phyloP scores from a whole-genome alignment of 495 filamentous ascomycete species.

The Aspergillus kassunensis region DNA sequence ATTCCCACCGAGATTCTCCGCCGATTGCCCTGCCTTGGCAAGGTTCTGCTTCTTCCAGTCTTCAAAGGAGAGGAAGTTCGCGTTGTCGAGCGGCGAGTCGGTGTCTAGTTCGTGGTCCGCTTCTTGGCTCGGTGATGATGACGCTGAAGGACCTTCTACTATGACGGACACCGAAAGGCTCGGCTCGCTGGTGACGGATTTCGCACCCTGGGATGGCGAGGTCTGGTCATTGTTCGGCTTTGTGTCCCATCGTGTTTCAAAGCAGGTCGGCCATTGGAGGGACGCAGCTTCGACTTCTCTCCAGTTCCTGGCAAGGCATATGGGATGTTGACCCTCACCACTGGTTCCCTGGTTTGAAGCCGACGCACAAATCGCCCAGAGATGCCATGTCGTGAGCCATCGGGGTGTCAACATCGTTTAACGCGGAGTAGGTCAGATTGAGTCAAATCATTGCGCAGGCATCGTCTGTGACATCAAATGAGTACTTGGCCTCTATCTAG shows the following conservation, averaged over 20 bases:
- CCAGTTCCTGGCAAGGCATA: constrained; percentile 15
- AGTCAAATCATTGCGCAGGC: constrained; percentile 5
- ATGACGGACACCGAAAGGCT: constrained; percentile 6
- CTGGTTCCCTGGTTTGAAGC: constrained; percentile 7
- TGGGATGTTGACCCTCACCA: constrained; percentile 7
- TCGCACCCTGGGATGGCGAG: background rate
- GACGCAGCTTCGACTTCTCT: constrained; percentile 14
- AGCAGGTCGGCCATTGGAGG: constrained; percentile 20
- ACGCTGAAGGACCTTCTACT: background rate
- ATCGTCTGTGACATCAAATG: background rate
- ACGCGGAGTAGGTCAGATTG: background rate
- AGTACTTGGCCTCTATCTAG: background rate
- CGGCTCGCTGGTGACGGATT: background rate
- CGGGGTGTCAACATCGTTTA: constrained; percentile 9
- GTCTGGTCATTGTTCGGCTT: background rate
- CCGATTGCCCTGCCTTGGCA: constrained; percentile 78
- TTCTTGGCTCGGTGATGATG: constrained; percentile 10
- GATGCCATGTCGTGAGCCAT: constrained; percentile 14
- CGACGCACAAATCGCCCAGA: constrained; percentile 9
- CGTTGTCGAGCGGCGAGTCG: constrained; percentile 72
- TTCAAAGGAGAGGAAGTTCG: constrained; percentile 92
- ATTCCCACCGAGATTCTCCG: constrained; percentile 59
- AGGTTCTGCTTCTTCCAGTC: constrained; percentile 97
- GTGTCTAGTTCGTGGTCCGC: constrained; percentile 48
- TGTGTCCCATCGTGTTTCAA: constrained; percentile 19